phyloP scores from a whole-genome alignment of 345 rosid genomes.

The Eucalyptus regnans region DNA sequence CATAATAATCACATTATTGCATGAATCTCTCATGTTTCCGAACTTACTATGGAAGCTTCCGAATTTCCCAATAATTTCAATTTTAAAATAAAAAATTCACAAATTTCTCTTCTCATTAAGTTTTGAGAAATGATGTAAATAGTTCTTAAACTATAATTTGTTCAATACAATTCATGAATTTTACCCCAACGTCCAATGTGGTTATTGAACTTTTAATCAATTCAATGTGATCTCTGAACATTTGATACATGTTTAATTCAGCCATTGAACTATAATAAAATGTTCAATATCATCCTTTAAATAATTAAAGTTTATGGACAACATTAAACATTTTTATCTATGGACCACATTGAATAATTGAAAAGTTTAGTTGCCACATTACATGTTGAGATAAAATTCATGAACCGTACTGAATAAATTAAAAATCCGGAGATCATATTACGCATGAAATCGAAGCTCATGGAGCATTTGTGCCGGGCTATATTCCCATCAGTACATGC shows the following conservation, averaged over 20 bases:
- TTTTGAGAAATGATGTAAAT: not conserved
- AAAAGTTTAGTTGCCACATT: too few species aligned
- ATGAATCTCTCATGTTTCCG: not conserved
- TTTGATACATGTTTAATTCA: accelerated
- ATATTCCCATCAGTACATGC: accelerated
- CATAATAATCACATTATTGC: not conserved
- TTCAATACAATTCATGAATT: accelerated
- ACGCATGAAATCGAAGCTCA: accelerated
- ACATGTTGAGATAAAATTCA: accelerated
- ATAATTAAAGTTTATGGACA: too few species aligned
- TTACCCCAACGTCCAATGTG: accelerated
- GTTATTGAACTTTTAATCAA: accelerated
- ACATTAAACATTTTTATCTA: too few species aligned
- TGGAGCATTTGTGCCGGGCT: accelerated
- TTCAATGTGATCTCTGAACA: accelerated
- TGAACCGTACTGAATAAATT: too few species aligned
- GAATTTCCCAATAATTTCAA: not conserved
- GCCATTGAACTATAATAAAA: accelerated
- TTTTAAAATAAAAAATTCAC: not conserved
- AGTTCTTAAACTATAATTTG: too few species aligned
- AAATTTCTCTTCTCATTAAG: not conserved
- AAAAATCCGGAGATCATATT: accelerated
- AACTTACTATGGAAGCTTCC: not conserved
- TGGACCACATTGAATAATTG: accelerated
- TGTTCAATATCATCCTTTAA: accelerated